phyloP scores from a whole-genome alignment of 805 yeast genomes.

The Hanseniaspora hatyaiensis region DNA sequence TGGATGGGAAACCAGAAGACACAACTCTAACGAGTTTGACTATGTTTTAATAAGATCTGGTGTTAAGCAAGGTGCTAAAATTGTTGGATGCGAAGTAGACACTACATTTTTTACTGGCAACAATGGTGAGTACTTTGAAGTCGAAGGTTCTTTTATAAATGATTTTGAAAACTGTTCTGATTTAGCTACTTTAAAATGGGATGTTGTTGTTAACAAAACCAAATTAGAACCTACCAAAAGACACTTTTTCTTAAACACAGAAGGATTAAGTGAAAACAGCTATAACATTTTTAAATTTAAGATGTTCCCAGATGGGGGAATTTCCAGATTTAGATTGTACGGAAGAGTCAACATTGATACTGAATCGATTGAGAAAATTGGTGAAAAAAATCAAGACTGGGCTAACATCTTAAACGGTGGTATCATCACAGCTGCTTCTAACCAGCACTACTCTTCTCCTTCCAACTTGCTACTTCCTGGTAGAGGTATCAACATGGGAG shows the following conservation, averaged over 20 bases:
- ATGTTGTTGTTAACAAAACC: slow-evolving; percentile 47
- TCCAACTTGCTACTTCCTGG: slow-evolving; percentile 86
- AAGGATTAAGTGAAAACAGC: slow-evolving; percentile 42
- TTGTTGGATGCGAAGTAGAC: slow-evolving; percentile 80
- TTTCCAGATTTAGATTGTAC: slow-evolving; percentile 83
- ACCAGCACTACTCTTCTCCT: slow-evolving; percentile 90
- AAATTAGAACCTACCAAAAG: slow-evolving; percentile 86
- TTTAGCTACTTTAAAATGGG: slow-evolving; percentile 45
- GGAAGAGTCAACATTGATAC: slow-evolving; percentile 62
- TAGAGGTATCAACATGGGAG: slow-evolving; percentile 91
- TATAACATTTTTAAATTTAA: slow-evolving; percentile 73
- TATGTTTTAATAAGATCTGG: slow-evolving; percentile 81
- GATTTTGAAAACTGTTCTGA: slow-evolving; percentile 24
- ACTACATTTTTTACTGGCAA: slow-evolving; percentile 92
- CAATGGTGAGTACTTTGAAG: slow-evolving; percentile 83
- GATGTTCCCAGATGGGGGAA: slow-evolving; percentile 98
- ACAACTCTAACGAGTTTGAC: slow-evolving; percentile 71
- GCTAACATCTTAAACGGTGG: slow-evolving; percentile 84
- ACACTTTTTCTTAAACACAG: slow-evolving; percentile 62
- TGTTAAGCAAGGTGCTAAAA: slow-evolving; percentile 56
- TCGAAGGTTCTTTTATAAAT: slow-evolving; percentile 50
- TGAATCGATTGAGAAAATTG: slow-evolving; percentile 16
- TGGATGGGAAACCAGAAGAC: slow-evolving; percentile 98
- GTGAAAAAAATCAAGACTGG: slow-evolving; percentile 36
- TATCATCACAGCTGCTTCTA: slow-evolving; percentile 68